A percentile compares a stretch with the other conserved stretches of the same genome.
Conservation (phyloP, 2,329 filamentous ascomycete species). For the Ascochyta fabae region DNA sequence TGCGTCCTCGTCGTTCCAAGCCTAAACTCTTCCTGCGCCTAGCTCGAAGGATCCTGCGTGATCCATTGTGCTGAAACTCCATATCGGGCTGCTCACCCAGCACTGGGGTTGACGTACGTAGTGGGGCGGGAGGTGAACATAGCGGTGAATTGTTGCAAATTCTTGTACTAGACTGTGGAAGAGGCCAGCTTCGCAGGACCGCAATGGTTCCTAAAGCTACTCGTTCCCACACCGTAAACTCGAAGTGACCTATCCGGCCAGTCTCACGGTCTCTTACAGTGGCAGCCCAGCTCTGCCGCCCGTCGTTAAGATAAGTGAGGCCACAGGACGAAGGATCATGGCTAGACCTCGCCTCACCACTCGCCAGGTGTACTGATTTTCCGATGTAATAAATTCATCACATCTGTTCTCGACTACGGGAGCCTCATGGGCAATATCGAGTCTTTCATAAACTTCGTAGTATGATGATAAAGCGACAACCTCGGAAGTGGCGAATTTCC, state of each 20-base stretch:
- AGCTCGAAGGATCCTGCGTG: too few species aligned
- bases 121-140: background rate
- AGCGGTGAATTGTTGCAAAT: background rate
- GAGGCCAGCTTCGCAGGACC: background rate
- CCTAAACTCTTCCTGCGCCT: too few species aligned
- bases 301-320: background rate
- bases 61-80: background rate
- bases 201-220: background rate
- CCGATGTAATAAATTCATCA: background rate
- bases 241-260: background rate
- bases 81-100: background rate
- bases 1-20: too few species aligned
- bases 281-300: background rate
- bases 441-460: background rate
- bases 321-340: background rate
- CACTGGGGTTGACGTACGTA: background rate
- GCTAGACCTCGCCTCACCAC: background rate
- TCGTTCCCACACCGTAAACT: background rate
- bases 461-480: slow-evolving; percentile 7
- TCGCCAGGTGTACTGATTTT: background rate
- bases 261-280: background rate
- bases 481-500: slow-evolving; percentile 19
- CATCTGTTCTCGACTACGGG: background rate
- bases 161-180: background rate
- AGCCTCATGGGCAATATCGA: background rate